Percentiles rank a stretch among this genome's conserved stretches.
These are phyloP conservation scores for Flaveria linearis DNA, from an alignment of 129 eudicot genomes.

Conservation along the genomic window DNA sequence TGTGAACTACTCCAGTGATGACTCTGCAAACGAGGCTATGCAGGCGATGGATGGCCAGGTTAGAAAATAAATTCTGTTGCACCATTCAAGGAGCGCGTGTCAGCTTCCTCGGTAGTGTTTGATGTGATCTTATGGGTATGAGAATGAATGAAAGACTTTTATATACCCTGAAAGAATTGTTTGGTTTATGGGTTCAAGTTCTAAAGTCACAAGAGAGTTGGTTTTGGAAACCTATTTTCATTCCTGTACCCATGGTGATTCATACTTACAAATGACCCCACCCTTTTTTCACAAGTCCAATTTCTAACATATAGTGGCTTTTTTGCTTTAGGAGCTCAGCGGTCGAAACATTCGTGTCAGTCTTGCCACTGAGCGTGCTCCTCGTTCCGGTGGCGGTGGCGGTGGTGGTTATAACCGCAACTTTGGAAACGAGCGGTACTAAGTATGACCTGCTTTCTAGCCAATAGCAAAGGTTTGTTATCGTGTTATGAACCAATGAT, in stretches of 20 bases:
- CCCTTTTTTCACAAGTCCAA: no score
- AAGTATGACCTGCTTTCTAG: not conserved
- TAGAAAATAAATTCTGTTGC: not conserved
- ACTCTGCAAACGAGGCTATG: slow-evolving; percentile 54
- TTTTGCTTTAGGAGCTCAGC: slow-evolving; percentile 34
- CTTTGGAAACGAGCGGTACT: slow-evolving; percentile 19
- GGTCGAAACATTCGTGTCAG: slow-evolving; percentile 59
- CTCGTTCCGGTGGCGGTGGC: slow-evolving; percentile 41
- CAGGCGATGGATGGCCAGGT: slow-evolving; percentile 76
- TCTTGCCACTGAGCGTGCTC: slow-evolving; percentile 47
- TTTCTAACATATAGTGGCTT: not conserved
- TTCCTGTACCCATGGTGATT: no score
- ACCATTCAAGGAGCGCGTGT: no score
- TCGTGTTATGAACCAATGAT: slow-evolving; percentile 3
- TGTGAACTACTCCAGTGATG: slow-evolving; percentile 46
- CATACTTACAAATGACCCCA: no score
- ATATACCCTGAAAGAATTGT: no score
- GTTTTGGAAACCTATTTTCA: no score
- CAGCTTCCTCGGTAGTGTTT: no score
- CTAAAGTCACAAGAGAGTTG: no score
- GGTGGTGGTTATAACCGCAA: slow-evolving; percentile 33
- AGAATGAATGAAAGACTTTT: no score
- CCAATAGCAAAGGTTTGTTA: not conserved
- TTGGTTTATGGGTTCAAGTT: no score
- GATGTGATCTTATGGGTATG: no score